phyloP scores from a whole-genome alignment of 169 alveolate species.

The Cryptosporidium meleagridis region DNA sequence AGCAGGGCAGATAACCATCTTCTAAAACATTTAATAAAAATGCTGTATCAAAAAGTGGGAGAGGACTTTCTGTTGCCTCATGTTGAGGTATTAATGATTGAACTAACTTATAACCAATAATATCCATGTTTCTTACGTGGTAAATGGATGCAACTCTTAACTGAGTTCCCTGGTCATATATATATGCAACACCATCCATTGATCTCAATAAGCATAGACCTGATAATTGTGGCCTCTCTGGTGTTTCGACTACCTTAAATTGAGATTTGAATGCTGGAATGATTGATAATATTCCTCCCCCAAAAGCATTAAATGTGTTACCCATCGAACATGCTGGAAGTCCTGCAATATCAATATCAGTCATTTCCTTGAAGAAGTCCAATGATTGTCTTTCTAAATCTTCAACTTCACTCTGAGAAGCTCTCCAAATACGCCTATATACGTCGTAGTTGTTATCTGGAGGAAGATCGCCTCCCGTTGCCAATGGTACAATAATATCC shows the following conservation, averaged over 20 bases:
- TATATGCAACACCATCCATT: slow-evolving; percentile 53
- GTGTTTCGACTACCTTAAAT: not conserved
- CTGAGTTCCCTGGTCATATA: slow-evolving; percentile 36
- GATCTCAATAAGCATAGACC: slow-evolving; percentile 37
- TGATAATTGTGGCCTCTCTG: not conserved
- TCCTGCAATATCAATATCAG: slow-evolving; percentile 32
- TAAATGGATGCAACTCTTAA: slow-evolving; percentile 55
- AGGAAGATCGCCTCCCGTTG: slow-evolving; percentile 65
- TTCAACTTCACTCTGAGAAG: slow-evolving; percentile 22
- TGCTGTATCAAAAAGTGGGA: slow-evolving; percentile 55
- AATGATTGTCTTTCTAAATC: slow-evolving; percentile 29
- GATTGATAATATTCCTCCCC: slow-evolving; percentile 32
- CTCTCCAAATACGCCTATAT: slow-evolving; percentile 71
- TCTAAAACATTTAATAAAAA: slow-evolving; percentile 53
- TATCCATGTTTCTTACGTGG: slow-evolving; percentile 68
- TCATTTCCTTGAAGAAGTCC: slow-evolving; percentile 32
- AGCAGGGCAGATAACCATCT: slow-evolving; percentile 48
- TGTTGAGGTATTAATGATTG: slow-evolving; percentile 63
- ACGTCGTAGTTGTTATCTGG: slow-evolving; percentile 61
- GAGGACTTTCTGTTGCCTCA: slow-evolving; percentile 72
- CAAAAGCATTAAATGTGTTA: not conserved
- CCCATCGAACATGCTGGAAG: slow-evolving; percentile 33
- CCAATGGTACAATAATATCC: slow-evolving; percentile 50
- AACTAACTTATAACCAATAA: slow-evolving; percentile 63
- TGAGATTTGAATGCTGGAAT: slow-evolving; percentile 43